Base-by-base conservation (phyloP, 1,284 basidiomycete genomes). In the Hymenochaete sp. region DNA sequence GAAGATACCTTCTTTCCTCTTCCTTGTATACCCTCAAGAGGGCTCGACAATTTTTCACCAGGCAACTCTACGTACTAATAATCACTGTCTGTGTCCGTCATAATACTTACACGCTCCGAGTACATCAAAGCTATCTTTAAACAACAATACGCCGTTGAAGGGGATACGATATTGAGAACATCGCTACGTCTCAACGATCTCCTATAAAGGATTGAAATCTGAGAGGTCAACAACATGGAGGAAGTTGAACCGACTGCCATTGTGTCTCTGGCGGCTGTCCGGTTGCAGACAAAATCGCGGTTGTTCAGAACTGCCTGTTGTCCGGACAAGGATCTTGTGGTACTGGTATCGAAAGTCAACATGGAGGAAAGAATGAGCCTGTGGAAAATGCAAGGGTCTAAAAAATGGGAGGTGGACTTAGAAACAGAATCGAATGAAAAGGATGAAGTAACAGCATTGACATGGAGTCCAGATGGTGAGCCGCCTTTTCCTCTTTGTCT, bases 381-480 rank as follows among this genome's bases (percentile, higher is more conserved):
- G 25, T 88, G 83, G 83, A 87, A 84, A 53, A 73, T 81, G 59
- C 78, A 83, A 54, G 85, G 85, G 11, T 64, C 75, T 3, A 86
- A 78, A 59, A 79, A 81, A 51, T 90, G 85, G 85, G 85, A 89
- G 56, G 68, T 83, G 24, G 79, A 81, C 54, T 67, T 82, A 16
- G 59, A 62, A 26, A 25, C 29, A 11, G 65, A 69, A 35, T 66
- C 67, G 43, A 57, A 62, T 43, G 58, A 57, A 27, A 64, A 63
- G 32, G 70, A 73, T 41, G 67, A 72, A 42, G 70, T 84, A 28
- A 67, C 73, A 24, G 75, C 68, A 47, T 55, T 89, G 33, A 73
- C 73, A 14, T 90, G 86, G 86, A 86, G 84, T 60, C 84, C 86
- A 3, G 82, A 83, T 61, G 83, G 85, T 85, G 63, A 52, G 67